A percentile compares a stretch with the other conserved stretches of the same genome.
Conservation (phyloP, 2,329 filamentous ascomycete species). For the Trichoderma citrinoviride region DNA sequence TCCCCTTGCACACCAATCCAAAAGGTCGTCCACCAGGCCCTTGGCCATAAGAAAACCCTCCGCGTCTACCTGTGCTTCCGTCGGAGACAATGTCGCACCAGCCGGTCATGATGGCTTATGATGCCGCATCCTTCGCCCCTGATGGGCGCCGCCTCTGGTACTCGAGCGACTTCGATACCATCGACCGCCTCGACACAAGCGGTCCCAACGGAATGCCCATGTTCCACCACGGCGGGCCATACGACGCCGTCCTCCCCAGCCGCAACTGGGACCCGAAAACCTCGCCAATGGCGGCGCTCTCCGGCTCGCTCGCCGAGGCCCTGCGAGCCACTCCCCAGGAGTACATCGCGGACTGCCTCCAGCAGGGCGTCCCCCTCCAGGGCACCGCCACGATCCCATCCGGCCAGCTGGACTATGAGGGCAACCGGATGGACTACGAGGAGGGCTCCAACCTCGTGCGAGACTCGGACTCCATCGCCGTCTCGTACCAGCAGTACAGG, state of each 20-base stretch:
- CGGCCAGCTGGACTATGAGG: constrained; percentile 65
- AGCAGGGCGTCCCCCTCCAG: constrained; percentile 73
- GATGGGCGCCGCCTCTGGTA: too few relatives aligned
- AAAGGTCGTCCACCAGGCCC: too few relatives aligned
- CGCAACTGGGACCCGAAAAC: constrained; percentile 63
- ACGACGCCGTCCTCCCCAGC: constrained; percentile 74
- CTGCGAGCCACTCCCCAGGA: constrained; percentile 77
- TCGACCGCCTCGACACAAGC: constrained; percentile 40
- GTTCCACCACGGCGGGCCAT: constrained; percentile 91
- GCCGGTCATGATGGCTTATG: too few relatives aligned
- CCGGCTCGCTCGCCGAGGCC: constrained; percentile 70
- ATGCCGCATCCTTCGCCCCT: too few relatives aligned
- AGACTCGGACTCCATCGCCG: constrained; percentile 64
- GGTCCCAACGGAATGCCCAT: constrained; percentile 27
- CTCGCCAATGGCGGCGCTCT: constrained; percentile 75
- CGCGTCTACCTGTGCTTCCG: too few relatives aligned
- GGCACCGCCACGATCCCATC: constrained; percentile 76
- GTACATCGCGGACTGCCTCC: constrained; percentile 70
- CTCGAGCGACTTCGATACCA: constrained; percentile 56
- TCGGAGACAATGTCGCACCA: too few relatives aligned
- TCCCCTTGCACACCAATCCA: too few relatives aligned
- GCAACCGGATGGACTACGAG: constrained; percentile 71
- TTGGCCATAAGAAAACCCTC: too few relatives aligned
- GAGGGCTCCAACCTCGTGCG: constrained; percentile 87
- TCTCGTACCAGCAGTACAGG: constrained; percentile 54